Conservation (phyloP, 2,329 filamentous ascomycete genomes). For the Colletotrichum ledebouriae region DNA sequence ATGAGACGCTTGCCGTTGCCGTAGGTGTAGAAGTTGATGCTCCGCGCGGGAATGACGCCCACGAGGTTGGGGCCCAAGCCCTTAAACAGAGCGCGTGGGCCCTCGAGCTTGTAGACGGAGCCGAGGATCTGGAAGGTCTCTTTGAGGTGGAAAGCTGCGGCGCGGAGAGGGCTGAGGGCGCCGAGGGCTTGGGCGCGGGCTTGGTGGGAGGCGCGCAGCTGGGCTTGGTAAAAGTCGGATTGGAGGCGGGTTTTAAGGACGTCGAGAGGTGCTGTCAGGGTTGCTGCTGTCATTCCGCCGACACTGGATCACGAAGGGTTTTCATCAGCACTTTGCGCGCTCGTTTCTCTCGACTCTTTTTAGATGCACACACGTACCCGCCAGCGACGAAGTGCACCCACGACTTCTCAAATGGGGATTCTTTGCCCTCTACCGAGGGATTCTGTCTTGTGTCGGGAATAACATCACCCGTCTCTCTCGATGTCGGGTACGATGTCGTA, state of each 20-base stretch:
- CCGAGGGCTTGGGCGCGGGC: slow-evolving; percentile 64
- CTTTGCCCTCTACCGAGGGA: slow-evolving; percentile 49
- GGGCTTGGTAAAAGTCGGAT: slow-evolving; percentile 92
- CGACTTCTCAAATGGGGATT: slow-evolving; percentile 75
- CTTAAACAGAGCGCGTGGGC: slow-evolving; percentile 90
- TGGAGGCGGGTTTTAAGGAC: slow-evolving; percentile 94
- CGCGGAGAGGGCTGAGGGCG: slow-evolving; percentile 74
- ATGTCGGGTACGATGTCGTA: slow-evolving; percentile 49
- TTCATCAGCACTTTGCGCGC: slow-evolving; percentile 24
- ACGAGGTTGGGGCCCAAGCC: slow-evolving; percentile 91
- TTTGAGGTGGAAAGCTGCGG: slow-evolving; percentile 79
- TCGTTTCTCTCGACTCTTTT: not conserved
- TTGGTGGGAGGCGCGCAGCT: slow-evolving; percentile 78
- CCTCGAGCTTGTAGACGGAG: slow-evolving; percentile 84
- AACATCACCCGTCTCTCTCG: slow-evolving; percentile 72
- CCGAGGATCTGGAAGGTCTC: slow-evolving; percentile 90
- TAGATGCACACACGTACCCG: slow-evolving; percentile 70
- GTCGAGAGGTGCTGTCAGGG: slow-evolving; percentile 94
- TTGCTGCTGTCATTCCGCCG: slow-evolving; percentile 91
- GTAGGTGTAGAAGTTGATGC: slow-evolving; percentile 95
- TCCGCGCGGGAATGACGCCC: slow-evolving; percentile 88
- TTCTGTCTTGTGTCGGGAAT: slow-evolving; percentile 58
- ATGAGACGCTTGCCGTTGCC: slow-evolving; percentile 91
- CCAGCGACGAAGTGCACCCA: slow-evolving; percentile 95
- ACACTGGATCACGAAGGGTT: slow-evolving; percentile 63